Evolutionary conservation across 257 asterid species (phyloP).

Genomic region (Coffea canephora): DNA sequence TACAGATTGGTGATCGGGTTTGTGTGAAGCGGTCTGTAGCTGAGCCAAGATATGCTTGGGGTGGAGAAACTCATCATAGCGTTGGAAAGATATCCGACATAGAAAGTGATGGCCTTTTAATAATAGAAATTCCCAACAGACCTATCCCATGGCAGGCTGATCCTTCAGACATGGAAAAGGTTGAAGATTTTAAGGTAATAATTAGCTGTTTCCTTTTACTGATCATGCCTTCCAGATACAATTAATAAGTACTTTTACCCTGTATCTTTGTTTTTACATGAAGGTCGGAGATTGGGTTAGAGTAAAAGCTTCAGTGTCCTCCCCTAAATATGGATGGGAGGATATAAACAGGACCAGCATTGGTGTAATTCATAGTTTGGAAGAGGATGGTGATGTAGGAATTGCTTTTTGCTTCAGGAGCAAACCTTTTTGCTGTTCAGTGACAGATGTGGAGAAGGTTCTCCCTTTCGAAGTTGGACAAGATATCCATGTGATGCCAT

Average conservation of each 20-base stretch:
- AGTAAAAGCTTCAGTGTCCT: slow-evolving; percentile 85
- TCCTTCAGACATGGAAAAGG: slow-evolving; percentile 98
- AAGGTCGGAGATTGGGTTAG: slow-evolving; percentile 98
- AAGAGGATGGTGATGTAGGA: slow-evolving; percentile 97
- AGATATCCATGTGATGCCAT: slow-evolving; percentile 72
- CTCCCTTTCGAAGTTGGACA: slow-evolving; percentile 87
- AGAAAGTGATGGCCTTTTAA: slow-evolving; percentile 92
- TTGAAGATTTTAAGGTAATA: slow-evolving; percentile 89
- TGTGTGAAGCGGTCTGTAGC: slow-evolving; percentile 99
- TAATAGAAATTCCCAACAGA: slow-evolving; percentile 80
- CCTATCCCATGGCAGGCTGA: slow-evolving; percentile 99
- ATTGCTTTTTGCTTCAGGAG: slow-evolving; percentile 93
- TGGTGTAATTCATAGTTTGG: slow-evolving; percentile 93
- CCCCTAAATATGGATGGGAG: slow-evolving; percentile 99
- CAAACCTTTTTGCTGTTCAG: slow-evolving; percentile 88
- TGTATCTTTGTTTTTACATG: slow-evolving; percentile 12
- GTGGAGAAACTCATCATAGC: slow-evolving; percentile 99
- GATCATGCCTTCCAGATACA: slow-evolving; percentile 3
- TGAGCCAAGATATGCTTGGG: slow-evolving; percentile 99
- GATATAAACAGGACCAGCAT: slow-evolving; percentile 78
- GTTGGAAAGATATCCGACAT: slow-evolving; percentile 90
- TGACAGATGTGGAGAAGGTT: slow-evolving; percentile 89
- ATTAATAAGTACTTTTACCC: slow-evolving; percentile 9
- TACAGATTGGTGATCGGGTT: slow-evolving; percentile 89
- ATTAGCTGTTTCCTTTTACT: slow-evolving; percentile 5